A percentile compares a stretch with the other conserved stretches of the same genome.
These are phyloP conservation scores for Microbotryum intermedium DNA, from an alignment of 1,284 basidiomycete genomes.

Conservation along the genomic window DNA sequence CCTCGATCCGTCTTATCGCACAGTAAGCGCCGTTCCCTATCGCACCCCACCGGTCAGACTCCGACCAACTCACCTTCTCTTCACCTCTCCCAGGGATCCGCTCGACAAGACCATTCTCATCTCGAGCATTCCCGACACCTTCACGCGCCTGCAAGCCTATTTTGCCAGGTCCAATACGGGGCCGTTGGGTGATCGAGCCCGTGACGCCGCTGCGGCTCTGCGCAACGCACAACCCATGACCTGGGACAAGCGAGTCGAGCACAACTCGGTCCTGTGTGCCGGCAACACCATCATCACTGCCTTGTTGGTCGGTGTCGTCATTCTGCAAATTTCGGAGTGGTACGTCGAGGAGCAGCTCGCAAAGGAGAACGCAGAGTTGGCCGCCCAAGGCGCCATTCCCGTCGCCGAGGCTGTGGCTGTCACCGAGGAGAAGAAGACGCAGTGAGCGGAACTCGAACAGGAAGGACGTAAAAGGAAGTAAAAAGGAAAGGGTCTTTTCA, in stretches of 20 bases:
- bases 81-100: conserved; percentile 18
- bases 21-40: conserved; percentile 1
- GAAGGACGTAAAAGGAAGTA: not conserved
- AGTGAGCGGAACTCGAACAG: not conserved
- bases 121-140: conserved; percentile 17
- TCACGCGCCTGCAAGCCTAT: conserved; percentile 19
- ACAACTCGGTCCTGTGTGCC: conserved; percentile 25
- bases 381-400: not conserved
- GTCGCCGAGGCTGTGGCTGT: conserved; percentile 1
- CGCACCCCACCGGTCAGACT: not conserved
- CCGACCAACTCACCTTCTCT: not conserved
- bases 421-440: conserved; percentile 26
- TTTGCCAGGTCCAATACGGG: conserved; percentile 11
- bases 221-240: conserved; percentile 9
- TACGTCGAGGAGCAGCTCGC: conserved; percentile 24
- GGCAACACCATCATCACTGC: conserved; percentile 20
- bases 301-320: conserved; percentile 20
- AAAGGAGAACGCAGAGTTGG: conserved; percentile 11
- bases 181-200: conserved; percentile 19
- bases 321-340: conserved; percentile 28
- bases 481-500: not conserved
- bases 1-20: conserved; percentile 25
- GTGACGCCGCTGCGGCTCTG: conserved; percentile 6
- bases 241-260: conserved; percentile 18
- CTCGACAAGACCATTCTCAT: conserved; percentile 11